Percentiles rank a stretch among this genome's conserved stretches.
These are phyloP conservation scores for Hypocrella siamensis DNA, from an alignment of 2,329 filamentous ascomycete species.

Conservation along the genomic window DNA sequence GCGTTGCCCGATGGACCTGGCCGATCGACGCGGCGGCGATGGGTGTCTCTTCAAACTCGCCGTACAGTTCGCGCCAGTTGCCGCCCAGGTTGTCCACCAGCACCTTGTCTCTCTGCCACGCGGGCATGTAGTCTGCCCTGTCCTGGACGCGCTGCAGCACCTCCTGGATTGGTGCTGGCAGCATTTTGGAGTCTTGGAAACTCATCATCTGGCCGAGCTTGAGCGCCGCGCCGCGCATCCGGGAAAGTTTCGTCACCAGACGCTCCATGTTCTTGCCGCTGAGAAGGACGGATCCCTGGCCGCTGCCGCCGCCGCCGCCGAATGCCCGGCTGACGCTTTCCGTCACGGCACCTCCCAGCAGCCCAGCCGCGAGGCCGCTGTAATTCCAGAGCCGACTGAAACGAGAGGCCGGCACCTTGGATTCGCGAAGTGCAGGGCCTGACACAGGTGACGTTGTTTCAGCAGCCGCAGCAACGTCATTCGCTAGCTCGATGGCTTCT, in stretches of 20 bases:
- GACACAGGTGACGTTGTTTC: constrained; percentile 7
- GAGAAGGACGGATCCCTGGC: constrained; percentile 65
- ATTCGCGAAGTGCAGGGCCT: constrained; percentile 65
- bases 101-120: constrained; percentile 80
- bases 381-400: constrained; percentile 90
- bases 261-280: constrained; percentile 86
- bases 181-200: constrained; percentile 92
- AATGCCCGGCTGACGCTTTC: constrained; percentile 72
- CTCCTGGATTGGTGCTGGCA: constrained; percentile 73
- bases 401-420: constrained; percentile 75
- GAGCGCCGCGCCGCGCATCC: constrained; percentile 92
- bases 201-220: constrained; percentile 98
- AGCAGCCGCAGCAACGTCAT: constrained; percentile 9
- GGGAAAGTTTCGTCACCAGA: constrained; percentile 79
- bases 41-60: constrained; percentile 74
- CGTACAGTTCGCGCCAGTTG: constrained; percentile 74
- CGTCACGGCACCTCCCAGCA: constrained; percentile 82
- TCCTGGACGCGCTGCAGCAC: constrained; percentile 92
- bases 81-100: constrained; percentile 62
- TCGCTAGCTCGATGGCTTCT: constrained; percentile 9
- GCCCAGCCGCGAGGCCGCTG: constrained; percentile 78
- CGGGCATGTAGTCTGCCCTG: constrained; percentile 93
- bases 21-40: constrained; percentile 95
- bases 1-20: constrained; percentile 75
- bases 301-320: constrained; percentile 34